Evolutionary conservation across 2,329 filamentous ascomycete genomes (phyloP).

Genomic region (Colletotrichum abscissum): DNA sequence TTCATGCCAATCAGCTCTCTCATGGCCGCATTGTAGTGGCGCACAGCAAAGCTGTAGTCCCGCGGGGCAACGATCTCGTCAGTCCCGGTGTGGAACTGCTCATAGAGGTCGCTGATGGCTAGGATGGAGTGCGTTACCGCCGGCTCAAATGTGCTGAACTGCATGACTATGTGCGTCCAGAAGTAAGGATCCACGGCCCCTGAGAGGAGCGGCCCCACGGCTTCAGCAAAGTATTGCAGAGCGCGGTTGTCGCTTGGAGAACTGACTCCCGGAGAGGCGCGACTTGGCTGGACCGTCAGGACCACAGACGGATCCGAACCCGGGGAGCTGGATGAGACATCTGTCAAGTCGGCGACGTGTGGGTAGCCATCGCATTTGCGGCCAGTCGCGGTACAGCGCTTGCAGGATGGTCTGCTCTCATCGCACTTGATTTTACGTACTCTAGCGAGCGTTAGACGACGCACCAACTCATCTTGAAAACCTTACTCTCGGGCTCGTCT

Average conservation of each 20-base stretch:
- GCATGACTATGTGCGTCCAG: constrained; percentile 58
- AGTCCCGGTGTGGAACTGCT: constrained; percentile 39
- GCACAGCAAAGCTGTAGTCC: constrained; percentile 49
- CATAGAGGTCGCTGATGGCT: constrained; percentile 60
- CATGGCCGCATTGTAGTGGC: constrained; percentile 63
- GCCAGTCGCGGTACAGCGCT: constrained; percentile 65
- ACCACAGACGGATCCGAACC: constrained; percentile 24
- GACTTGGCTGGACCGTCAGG: constrained; percentile 27
- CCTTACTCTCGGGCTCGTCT: not conserved
- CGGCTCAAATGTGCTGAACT: constrained; percentile 56
- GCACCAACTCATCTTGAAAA: not conserved
- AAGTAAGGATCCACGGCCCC: constrained; percentile 55
- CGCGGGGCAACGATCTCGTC: not conserved
- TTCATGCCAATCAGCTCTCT: constrained; percentile 51
- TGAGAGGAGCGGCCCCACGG: constrained; percentile 50
- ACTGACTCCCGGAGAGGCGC: constrained; percentile 30
- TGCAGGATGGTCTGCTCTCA: constrained; percentile 64
- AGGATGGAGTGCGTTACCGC: constrained; percentile 61
- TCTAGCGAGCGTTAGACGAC: constrained; percentile 43
- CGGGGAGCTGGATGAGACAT: constrained; percentile 24
- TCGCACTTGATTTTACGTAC: constrained; percentile 69
- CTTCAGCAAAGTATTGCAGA: constrained; percentile 47
- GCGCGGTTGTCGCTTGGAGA: constrained; percentile 36
- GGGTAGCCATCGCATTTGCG: constrained; percentile 67
- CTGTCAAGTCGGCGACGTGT: constrained; percentile 35